Base-by-base conservation (phyloP, 2,329 filamentous ascomycete species). In the Trichoderma endophyticum region DNA sequence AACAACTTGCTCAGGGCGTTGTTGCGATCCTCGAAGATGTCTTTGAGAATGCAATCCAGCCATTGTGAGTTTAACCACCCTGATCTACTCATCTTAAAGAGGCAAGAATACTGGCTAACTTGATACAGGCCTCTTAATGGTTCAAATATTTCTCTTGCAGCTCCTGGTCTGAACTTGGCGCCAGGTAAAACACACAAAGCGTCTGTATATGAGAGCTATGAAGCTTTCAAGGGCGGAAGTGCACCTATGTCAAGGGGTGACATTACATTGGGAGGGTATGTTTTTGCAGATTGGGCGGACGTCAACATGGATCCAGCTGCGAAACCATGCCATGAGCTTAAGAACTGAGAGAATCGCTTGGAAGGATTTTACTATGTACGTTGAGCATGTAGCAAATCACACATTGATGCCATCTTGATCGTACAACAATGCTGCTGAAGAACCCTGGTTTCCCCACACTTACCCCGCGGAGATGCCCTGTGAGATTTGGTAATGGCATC, bases 291-390 rank as follows among this genome's bases (percentile, higher is more conserved):
- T 11, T 56, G 51, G 51, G 26, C 39, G 12, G 24, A 28, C 3
- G 51, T 56, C 51, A 28, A 28, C 51, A 28, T 28, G 24, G 51
- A 28, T 26, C 24, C 51, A 56, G 51, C 51, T 26, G 51, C 51
- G 6, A 18, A 56, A 12, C 7, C 7, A 28, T 56, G 54, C 24
- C 54, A 57, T 57, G 14, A 18, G 15, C 24, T 14, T 0, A 28
- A 28, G 14, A 15, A 57, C 7, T 1, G 89, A 93, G n/a, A n/a
- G 4, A 51, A 14, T 24, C 9, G 11, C 5, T 24, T 24, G 43
- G 21, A 21, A 12, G 43, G 4, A 21, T 21, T 51, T 21, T 24
- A 21, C 9, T 51, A 21, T 51, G 9, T 21, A 21, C 9, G 3
- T 21, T 51, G n/a, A 21, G n/a, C 43, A 21, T 24, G 48, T 21